Base-by-base conservation (phyloP, 768 basidiomycete species). In the Rhizopogon rudus region DNA sequence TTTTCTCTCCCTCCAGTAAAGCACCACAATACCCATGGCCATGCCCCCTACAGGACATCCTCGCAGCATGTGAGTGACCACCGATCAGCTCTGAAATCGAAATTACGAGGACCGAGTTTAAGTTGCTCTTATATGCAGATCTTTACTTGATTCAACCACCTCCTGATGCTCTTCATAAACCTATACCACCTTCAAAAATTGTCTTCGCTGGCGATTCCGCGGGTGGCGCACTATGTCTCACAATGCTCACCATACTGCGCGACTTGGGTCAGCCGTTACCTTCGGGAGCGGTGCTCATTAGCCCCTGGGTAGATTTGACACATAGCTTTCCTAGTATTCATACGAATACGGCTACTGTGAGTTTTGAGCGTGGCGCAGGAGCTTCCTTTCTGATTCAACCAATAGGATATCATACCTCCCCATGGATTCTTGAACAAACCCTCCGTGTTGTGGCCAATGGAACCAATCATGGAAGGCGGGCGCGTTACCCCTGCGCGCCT, bases 1-100 rank as follows among this genome's bases (percentile, higher is more conserved):
- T 43, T 20, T 43, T 58, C 29, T 31, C 10, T 17, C 70, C 69
- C 63, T 22, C 29, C 13, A 83, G 88, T 43, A 84, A 89, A 65
- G 87, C 89, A 0, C 90, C 91, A 1, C 91, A 93, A 67, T 91
- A 89, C 62, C 90, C 90, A 13, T 91, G 88, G 78, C 90, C 89
- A 2, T 85, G 83, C 65, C 81, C 86, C 1, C 63, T 92, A 0
- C 88, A 89, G 56, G 91, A 93, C 61, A 82, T 86, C 14, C 67
- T 91, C 25, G 87, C 90, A 3, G 85, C 88, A 1, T 91, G 86
- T 84, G 65, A 48, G 31, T 22, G 10, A 14, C 16, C 14, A 41
- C 35, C 29, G 3, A 39, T 16, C 31, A 35, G 7, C 5, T 48
- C 17, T 22, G 46, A 35, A 35, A 35, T 16, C 14, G 17, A 49